These are phyloP conservation scores for Nakaseomyces uthaithaninus DNA, from an alignment of 1,139 yeast species.

Conservation along the genomic window DNA sequence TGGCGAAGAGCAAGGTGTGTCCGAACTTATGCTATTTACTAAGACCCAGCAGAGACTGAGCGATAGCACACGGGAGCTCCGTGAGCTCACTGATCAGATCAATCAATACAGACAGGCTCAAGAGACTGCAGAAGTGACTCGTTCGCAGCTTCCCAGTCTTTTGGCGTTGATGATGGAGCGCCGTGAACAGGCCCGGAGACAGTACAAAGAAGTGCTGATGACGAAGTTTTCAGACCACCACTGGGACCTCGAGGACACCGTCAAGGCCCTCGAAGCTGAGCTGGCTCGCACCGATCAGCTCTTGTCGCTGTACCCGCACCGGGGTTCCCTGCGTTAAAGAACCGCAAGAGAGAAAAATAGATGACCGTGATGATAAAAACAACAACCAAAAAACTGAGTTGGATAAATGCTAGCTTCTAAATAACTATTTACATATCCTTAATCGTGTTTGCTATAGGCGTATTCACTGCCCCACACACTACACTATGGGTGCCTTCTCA, in stretches of 20 bases:
- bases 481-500: too few species aligned
- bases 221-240: conserved; percentile 12
- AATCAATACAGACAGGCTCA: conserved; percentile 9
- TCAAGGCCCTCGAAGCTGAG: conserved; percentile 15
- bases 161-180: conserved; percentile 17
- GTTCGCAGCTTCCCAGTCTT: conserved; percentile 13
- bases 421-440: too few species aligned
- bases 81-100: conserved; percentile 15
- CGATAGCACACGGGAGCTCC: conserved; percentile 15
- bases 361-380: not conserved
- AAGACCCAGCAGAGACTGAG: conserved; percentile 12
- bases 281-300: conserved; percentile 16
- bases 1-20: conserved; percentile 6
- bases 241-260: conserved; percentile 15
- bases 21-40: conserved; percentile 10
- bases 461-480: too few species aligned
- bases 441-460: too few species aligned
- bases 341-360: not conserved
- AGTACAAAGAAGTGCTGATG: conserved; percentile 16
- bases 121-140: conserved; percentile 8
- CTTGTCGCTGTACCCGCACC: conserved; percentile 16
- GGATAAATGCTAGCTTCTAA: too few species aligned
- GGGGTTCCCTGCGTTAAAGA: conserved; percentile 15
- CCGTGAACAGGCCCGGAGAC: conserved; percentile 19
- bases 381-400: too few species aligned